Evolutionary conservation across 2,329 filamentous ascomycete species (phyloP), one percentile per base, ranked within the genome.

Genomic region (Fusarium multiceps): DNA sequence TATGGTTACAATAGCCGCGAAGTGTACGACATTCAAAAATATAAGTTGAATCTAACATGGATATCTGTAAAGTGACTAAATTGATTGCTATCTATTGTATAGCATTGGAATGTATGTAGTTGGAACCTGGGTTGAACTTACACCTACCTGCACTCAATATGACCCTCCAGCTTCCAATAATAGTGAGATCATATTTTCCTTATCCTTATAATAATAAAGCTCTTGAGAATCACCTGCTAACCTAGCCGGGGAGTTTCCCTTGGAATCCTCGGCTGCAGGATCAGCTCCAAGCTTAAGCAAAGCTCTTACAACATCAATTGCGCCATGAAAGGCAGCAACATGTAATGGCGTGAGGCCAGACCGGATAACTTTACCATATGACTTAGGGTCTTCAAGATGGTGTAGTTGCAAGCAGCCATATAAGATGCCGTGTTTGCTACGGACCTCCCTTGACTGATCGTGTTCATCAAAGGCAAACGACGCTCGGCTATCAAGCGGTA

Each of bases 41-140:
- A 4, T n/a, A 0, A n/a, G 3, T 11, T 7, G 34, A 37, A 12
- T 0, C 10, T 1, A n/a, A n/a, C 6, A 37, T 25, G 23, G 7
- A 25, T 37, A 37, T 37, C 3, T 37, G 6, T 4, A n/a, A 37
- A 7, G 10, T 37, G 18, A 37, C 10, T n/a, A 12, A 12, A 37
- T 37, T 37, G 6, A 37, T 12, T 37, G 18, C 34, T n/a, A n/a
- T 37, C 6, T 37, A 37, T 37, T n/a, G 18, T 7, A 37, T 37
- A 37, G 34, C 18, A n/a, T n/a, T 37, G 34, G 3, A n/a, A 37
- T 37, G 34, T 32, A 32, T 32, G 14, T 37, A 37, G 34, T 37
- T 12, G 34, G 34, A 10, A 37, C 10, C 18, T n/a, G 18, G 10
- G 3, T 34, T 25, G 21, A n/a, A 25, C 21, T 50, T 37, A 37